Evolutionary conservation across 495 filamentous ascomycete species (phyloP).

Genomic region (Podospora didyma): DNA sequence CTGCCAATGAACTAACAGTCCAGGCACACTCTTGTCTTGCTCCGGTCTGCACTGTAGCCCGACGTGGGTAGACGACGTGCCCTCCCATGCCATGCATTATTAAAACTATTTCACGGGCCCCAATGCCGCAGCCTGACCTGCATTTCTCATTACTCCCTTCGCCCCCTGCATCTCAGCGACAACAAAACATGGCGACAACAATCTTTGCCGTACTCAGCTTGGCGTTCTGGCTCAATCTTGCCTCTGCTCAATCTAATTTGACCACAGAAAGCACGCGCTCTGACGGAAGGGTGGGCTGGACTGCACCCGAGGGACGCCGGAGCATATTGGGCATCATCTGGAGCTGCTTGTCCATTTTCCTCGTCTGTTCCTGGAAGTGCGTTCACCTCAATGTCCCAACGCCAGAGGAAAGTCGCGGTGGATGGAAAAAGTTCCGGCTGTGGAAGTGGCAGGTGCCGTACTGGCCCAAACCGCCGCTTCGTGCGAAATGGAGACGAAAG

Average conservation of each 20-base stretch:
- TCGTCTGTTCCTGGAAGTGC: constrained; percentile 10
- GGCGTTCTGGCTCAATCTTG: too few relatives aligned
- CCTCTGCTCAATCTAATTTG: not conserved
- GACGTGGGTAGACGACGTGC: too few relatives aligned
- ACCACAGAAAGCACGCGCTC: not conserved
- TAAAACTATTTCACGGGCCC: too few relatives aligned
- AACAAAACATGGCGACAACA: too few relatives aligned
- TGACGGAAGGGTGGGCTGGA: constrained; percentile 3
- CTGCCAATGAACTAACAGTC: too few relatives aligned
- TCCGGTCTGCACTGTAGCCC: too few relatives aligned
- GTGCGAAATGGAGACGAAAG: constrained; percentile 5
- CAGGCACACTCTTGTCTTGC: too few relatives aligned
- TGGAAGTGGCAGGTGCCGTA: not conserved
- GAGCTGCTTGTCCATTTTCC: constrained; percentile 10
- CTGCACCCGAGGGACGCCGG: constrained; percentile 1
- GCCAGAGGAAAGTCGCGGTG: constrained; percentile 1
- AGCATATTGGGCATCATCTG: constrained; percentile 1
- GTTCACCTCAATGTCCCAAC: constrained; percentile 9
- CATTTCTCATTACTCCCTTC: too few relatives aligned
- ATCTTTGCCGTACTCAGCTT: too few relatives aligned
- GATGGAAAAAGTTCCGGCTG: constrained; percentile 1
- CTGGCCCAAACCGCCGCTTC: not conserved
- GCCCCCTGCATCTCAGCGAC: too few relatives aligned
- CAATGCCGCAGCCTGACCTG: too few relatives aligned
- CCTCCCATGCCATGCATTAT: too few relatives aligned